These are phyloP conservation scores for Friedmanniomyces endolithicus DNA, from an alignment of 495 filamentous ascomycete species.

Conservation along the genomic window DNA sequence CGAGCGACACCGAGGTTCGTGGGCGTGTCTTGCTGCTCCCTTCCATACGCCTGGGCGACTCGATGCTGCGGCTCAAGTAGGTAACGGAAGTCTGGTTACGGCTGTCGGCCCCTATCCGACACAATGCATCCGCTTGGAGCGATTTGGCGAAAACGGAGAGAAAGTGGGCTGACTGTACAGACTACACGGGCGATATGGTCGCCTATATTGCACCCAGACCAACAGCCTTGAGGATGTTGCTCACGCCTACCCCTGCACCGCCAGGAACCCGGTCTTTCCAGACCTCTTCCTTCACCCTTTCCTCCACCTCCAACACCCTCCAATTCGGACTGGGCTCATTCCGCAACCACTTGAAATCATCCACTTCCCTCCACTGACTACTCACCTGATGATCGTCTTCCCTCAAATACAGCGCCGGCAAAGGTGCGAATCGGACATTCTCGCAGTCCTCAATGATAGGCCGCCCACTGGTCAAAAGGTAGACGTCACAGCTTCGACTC, in stretches of 20 bases:
- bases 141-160: too few species aligned
- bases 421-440: slow-evolving; percentile 62
- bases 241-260: slow-evolving; percentile 46
- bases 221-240: slow-evolving; percentile 52
- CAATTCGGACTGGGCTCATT: slow-evolving; percentile 79
- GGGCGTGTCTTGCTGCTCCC: too few species aligned
- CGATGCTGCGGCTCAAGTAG: too few species aligned
- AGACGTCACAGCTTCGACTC: slow-evolving; percentile 64
- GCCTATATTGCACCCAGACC: neutral
- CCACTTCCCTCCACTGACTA: slow-evolving; percentile 65
- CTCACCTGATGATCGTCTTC: slow-evolving; percentile 1
- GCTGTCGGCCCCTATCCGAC: too few species aligned
- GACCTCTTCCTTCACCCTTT: slow-evolving; percentile 48
- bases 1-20: too few species aligned
- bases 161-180: too few species aligned
- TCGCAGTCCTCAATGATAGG: slow-evolving; percentile 90
- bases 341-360: slow-evolving; percentile 97
- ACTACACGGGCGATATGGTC: neutral
- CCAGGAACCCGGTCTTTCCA: slow-evolving; percentile 63
- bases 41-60: too few species aligned
- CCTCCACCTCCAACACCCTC: slow-evolving; percentile 49
- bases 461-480: slow-evolving; percentile 65
- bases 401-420: slow-evolving; percentile 58
- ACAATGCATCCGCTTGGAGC: too few species aligned
- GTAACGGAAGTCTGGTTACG: too few species aligned